These are phyloP conservation scores for Echeveria elegans DNA, from an alignment of 164 flowering plant genomes.

Conservation along the genomic window DNA sequence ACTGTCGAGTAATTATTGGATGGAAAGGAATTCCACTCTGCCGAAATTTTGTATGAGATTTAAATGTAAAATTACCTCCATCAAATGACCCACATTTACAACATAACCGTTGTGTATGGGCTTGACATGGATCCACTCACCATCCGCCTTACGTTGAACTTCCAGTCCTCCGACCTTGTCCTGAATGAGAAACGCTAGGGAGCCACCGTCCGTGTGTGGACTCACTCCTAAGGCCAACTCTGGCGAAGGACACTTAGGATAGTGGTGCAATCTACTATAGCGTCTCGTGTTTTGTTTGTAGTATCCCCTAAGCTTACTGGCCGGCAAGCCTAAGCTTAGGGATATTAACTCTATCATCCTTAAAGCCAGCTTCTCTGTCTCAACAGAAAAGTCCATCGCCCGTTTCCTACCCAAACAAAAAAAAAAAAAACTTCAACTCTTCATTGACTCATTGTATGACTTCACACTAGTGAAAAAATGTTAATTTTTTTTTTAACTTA, in stretches of 20 bases:
- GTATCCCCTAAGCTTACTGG: not conserved
- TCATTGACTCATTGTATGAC: too few species aligned
- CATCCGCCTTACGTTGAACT: not conserved
- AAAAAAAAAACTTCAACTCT: not conserved
- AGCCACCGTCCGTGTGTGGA: not conserved
- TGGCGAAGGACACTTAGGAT: not conserved
- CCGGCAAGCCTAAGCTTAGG: not conserved
- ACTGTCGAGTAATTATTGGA: not conserved
- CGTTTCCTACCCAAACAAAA: not conserved
- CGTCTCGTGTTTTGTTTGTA: not conserved
- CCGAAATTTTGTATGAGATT: too few species aligned
- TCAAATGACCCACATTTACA: not conserved
- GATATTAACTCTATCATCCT: not conserved
- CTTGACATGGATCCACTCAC: conserved; percentile 4
- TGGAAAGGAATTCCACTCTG: too few species aligned
- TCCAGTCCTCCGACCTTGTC: not conserved
- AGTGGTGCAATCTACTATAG: not conserved
- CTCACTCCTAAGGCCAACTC: not conserved
- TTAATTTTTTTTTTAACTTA: not conserved
- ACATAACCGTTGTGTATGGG: conserved; percentile 5
- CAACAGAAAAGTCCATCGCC: not conserved
- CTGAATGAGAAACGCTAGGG: not conserved
- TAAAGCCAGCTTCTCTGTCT: not conserved
- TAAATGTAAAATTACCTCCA: not conserved
- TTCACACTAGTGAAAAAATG: too few species aligned